Evolutionary conservation across 495 filamentous ascomycete species (phyloP).

Genomic region (Cercophora sp.): DNA sequence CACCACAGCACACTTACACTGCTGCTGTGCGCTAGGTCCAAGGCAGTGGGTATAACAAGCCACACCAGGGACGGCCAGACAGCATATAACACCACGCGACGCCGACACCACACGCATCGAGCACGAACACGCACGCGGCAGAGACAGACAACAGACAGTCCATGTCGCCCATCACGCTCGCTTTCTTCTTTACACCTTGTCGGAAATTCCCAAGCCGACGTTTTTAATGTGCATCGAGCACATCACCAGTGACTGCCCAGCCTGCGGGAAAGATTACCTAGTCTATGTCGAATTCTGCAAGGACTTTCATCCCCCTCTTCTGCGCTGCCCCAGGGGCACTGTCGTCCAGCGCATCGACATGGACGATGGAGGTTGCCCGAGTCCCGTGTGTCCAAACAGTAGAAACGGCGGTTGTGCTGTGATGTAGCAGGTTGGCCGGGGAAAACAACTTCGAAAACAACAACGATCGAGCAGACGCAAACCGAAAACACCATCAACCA

Average conservation of each 20-base stretch:
- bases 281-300: slow-evolving; percentile 48
- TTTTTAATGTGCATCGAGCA: slow-evolving; percentile 51
- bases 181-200: slow-evolving; percentile 3
- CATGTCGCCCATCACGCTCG: slow-evolving; percentile 16
- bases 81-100: too few relatives aligned
- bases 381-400: slow-evolving; percentile 47
- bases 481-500: too few relatives aligned
- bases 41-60: slow-evolving; percentile 9
- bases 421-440: slow-evolving; percentile 29
- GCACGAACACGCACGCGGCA: not conserved
- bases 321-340: slow-evolving; percentile 39
- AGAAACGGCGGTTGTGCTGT: slow-evolving; percentile 42
- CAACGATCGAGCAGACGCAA: not conserved
- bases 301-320: slow-evolving; percentile 40
- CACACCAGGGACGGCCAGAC: slow-evolving; percentile 10
- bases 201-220: slow-evolving; percentile 11
- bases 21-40: too few relatives aligned
- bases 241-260: slow-evolving; percentile 44
- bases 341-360: slow-evolving; percentile 33
- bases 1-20: slow-evolving; percentile 5
- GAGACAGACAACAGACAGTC: slow-evolving; percentile 4
- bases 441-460: slow-evolving; percentile 4
- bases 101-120: too few relatives aligned
- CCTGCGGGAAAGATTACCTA: slow-evolving; percentile 49
- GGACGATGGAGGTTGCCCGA: slow-evolving; percentile 46